Base-by-base conservation (phyloP, 352 stramenopile species). In the Globisporangium uncinulatum region DNA sequence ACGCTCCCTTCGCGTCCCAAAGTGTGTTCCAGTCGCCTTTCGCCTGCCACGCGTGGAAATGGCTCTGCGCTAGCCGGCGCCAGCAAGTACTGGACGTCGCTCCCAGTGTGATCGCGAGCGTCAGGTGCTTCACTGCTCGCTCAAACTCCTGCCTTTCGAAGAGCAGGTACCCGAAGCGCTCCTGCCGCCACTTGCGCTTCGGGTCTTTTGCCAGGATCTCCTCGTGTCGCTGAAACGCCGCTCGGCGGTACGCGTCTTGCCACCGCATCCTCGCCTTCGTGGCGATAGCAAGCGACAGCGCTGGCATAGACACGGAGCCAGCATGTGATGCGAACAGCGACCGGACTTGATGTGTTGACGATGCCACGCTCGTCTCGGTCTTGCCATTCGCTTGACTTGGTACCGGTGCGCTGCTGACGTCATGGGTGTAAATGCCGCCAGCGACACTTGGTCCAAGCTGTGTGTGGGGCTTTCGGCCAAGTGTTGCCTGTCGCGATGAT, bases 161-260 rank as follows among this genome's bases (percentile, higher is more conserved):
- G 4, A 86, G 61, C 37, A 87, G 53, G 7, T 84, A 55, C 0
- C 76, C 78, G 42, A 89, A 79, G 9, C 79, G 70, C 47, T 89
- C 78, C 36, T 92, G 82, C 13, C 79, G 62, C 83, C 78, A 89
- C 51, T 69, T 71, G 14, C 80, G 72, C 17, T 79, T 76, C 6
- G 72, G 64, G 20, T 88, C 73, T 46, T 82, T 87, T 19, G 51
- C 47, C 11, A 90, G 54, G 42, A 89, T 80, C 31, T 83, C 63
- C 37, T 85, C 65, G 47, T 92, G 79, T 0, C 70, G 77, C 20
- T 76, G 50, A 31, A 86, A 83, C 32, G 88, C 48, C 43, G 90
- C 46, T 6, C 61, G 62, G n/a, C 80, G 57, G 24, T 77, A 69
- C 4, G 56, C 69, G 19, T 75, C 55, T n/a, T 56, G 62, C 76